These are phyloP conservation scores for Elymus sibiricus DNA, from an alignment of 176 grass and related monocot genomes.

Conservation along the genomic window DNA sequence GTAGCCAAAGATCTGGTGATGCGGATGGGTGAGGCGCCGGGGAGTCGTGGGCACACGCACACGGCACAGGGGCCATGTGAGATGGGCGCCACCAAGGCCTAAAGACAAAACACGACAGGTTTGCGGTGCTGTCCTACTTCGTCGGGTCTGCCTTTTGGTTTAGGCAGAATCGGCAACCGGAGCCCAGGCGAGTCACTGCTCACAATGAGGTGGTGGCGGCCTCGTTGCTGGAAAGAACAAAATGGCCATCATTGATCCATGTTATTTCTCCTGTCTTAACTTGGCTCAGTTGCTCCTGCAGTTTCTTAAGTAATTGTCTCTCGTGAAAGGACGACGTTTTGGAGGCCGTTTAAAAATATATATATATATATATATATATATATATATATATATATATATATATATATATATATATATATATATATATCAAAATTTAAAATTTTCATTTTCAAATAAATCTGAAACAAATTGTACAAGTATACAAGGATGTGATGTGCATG, in stretches of 20 bases:
- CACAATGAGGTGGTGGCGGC: not conserved
- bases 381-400: too few relatives aligned
- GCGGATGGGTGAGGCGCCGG: not conserved
- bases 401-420: too few relatives aligned
- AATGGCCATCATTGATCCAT: not conserved
- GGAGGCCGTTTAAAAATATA: too few relatives aligned
- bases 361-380: too few relatives aligned
- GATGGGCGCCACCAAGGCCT: not conserved
- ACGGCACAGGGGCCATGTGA: conserved; percentile 26
- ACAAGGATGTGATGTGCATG: too few relatives aligned
- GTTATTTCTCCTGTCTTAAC: too few relatives aligned
- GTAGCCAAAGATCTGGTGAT: conserved; percentile 21
- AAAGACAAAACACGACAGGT: conserved; percentile 17
- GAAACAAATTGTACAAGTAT: too few relatives aligned
- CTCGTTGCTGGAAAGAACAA: not conserved
- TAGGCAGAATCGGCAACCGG: conserved; percentile 8
- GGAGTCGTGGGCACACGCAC: not conserved
- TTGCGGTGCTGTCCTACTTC: not conserved
- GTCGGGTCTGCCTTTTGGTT: conserved; percentile 8
- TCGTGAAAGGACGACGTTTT: too few relatives aligned
- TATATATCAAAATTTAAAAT: too few relatives aligned
- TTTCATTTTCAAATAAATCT: too few relatives aligned
- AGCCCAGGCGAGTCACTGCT: not conserved
- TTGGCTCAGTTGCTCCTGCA: too few relatives aligned
- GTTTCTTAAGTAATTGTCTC: too few relatives aligned